Evolutionary conservation across 2,329 filamentous ascomycete species (phyloP).

Genomic region (Pseudogymnoascus sp.): DNA sequence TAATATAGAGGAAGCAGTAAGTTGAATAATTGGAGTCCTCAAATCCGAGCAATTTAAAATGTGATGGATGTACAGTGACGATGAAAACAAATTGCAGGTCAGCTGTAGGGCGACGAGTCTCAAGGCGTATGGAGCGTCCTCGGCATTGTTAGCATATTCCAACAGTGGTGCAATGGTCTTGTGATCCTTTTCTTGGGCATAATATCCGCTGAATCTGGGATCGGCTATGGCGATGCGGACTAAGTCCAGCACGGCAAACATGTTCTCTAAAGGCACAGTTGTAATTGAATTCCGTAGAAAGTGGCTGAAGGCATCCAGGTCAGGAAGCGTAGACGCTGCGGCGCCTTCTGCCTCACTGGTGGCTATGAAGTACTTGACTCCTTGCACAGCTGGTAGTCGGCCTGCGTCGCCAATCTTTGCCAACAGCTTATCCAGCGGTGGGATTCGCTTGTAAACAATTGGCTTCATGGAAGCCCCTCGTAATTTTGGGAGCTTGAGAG

Average conservation of each 20-base stretch:
- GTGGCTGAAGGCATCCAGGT: constrained; percentile 56
- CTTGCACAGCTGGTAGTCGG: constrained; percentile 52
- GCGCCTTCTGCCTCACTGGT: constrained; percentile 49
- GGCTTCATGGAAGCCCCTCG: constrained; percentile 55
- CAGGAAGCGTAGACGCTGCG: constrained; percentile 61
- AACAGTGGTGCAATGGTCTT: constrained; percentile 56
- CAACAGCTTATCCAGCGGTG: constrained; percentile 74
- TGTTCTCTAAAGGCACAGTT: constrained; percentile 51
- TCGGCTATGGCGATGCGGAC: constrained; percentile 72
- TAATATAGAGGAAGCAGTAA: constrained; percentile 71
- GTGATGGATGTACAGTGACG: constrained; percentile 60
- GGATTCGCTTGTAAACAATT: constrained; percentile 64
- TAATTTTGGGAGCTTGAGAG: constrained; percentile 63
- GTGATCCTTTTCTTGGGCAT: constrained; percentile 66
- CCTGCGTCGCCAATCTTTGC: constrained; percentile 64
- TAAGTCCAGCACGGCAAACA: constrained; percentile 82
- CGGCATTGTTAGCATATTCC: constrained; percentile 47
- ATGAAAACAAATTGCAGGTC: constrained; percentile 76
- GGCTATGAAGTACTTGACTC: constrained; percentile 65
- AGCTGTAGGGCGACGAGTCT: constrained; percentile 78
- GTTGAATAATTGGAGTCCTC: constrained; percentile 52
- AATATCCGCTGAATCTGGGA: constrained; percentile 69
- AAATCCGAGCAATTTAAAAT: constrained; percentile 47
- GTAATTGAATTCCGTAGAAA: constrained; percentile 51
- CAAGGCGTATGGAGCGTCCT: constrained; percentile 66